These are phyloP conservation scores for Candida berthetii DNA, from an alignment of 805 yeast species.

Conservation along the genomic window DNA sequence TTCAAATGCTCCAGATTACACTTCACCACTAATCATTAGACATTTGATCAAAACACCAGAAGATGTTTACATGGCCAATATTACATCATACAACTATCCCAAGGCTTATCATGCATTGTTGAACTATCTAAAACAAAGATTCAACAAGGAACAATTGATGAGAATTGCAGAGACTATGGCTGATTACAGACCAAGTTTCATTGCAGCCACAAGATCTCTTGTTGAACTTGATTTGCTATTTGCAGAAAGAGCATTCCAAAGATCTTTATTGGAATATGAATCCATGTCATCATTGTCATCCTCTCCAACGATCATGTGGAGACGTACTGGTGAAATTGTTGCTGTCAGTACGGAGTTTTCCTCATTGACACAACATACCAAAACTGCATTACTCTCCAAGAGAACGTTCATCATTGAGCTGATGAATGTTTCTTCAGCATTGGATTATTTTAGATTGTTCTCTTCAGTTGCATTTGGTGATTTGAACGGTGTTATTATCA, in stretches of 20 bases:
- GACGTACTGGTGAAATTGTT: slow-evolving; percentile 81
- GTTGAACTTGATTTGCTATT: slow-evolving; percentile 66
- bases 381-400: slow-evolving; percentile 49
- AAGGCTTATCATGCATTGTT: slow-evolving; percentile 86
- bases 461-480: slow-evolving; percentile 48
- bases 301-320: slow-evolving; percentile 80
- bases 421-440: slow-evolving; percentile 74
- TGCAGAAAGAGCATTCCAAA: slow-evolving; percentile 51
- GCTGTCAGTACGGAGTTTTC: slow-evolving; percentile 73
- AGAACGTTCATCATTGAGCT: slow-evolving; percentile 70
- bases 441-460: slow-evolving; percentile 67
- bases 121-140: slow-evolving; percentile 68
- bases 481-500: slow-evolving; percentile 30
- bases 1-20: slow-evolving; percentile 31
- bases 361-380: slow-evolving; percentile 58
- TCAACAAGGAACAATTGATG: slow-evolving; percentile 64
- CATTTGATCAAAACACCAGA: slow-evolving; percentile 61
- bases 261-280: slow-evolving; percentile 53
- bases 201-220: slow-evolving; percentile 66
- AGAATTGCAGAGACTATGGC: slow-evolving; percentile 41
- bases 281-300: slow-evolving; percentile 46
- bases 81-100: slow-evolving; percentile 82
- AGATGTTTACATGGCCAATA: slow-evolving; percentile 78
- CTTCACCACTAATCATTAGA: slow-evolving; percentile 51
- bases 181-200: slow-evolving; percentile 66